Conservation (phyloP, 2,329 filamentous ascomycete species). For the Xylaria hypoxylon region DNA sequence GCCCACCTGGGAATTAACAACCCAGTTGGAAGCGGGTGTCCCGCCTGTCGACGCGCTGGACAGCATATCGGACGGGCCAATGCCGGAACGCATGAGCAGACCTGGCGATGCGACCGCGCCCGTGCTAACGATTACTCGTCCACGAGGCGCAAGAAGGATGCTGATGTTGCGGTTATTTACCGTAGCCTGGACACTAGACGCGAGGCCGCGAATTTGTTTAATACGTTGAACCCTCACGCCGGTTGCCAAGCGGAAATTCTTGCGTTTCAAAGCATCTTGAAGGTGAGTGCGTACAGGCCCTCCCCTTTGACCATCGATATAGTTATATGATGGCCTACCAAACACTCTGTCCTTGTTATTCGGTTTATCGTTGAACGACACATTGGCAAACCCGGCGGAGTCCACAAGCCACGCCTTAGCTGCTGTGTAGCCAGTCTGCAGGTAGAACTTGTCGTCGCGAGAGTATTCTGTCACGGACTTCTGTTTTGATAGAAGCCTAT, state of each 20-base stretch:
- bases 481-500: constrained; percentile 58
- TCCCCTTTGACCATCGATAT: constrained; percentile 61
- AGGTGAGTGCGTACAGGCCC: constrained; percentile 63
- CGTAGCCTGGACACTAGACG: constrained; percentile 57
- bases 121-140: constrained; percentile 52
- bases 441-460: constrained; percentile 57
- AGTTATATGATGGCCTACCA: constrained; percentile 61
- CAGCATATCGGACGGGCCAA: constrained; percentile 49
- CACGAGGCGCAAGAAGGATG: constrained; percentile 47
- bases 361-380: constrained; percentile 59
- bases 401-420: constrained; percentile 63
- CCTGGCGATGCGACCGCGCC: constrained; percentile 52
- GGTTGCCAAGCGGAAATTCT: constrained; percentile 59
- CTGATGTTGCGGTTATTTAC: constrained; percentile 49
- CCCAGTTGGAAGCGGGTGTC: constrained; percentile 54
- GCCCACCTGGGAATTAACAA: constrained; percentile 62
- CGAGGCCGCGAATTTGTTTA: constrained; percentile 54
- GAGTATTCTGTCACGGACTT: constrained; percentile 59
- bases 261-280: constrained; percentile 56
- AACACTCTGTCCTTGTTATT: constrained; percentile 62
- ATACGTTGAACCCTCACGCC: constrained; percentile 59
- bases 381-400: constrained; percentile 59
- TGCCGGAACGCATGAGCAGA: constrained; percentile 56
- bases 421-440: constrained; percentile 60
- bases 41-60: constrained; percentile 35